Percentiles rank a stretch among this genome's conserved stretches.
Conservation (phyloP, 768 basidiomycete genomes). For the Ramaria rubella region DNA sequence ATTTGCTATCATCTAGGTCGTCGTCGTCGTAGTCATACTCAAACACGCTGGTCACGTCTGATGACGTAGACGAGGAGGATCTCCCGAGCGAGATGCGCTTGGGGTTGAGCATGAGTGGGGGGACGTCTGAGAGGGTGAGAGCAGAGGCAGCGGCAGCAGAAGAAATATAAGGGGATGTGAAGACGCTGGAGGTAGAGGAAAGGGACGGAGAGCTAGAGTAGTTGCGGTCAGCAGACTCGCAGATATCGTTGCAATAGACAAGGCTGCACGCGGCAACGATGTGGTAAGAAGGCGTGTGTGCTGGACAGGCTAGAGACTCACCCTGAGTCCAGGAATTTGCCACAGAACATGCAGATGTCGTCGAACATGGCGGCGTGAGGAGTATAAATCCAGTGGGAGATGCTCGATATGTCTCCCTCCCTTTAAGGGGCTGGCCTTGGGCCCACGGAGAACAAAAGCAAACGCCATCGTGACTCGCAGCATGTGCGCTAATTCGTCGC, state of each 20-base stretch:
- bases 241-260: conserved; percentile 67
- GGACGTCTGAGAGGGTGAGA: conserved; percentile 33
- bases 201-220: conserved; percentile 38
- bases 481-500: too few species aligned
- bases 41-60: conserved; percentile 50
- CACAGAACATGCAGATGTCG: conserved; percentile 71
- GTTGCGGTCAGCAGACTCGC: conserved; percentile 57
- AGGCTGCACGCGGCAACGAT: conserved; percentile 35
- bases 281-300: conserved; percentile 21
- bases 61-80: conserved; percentile 51
- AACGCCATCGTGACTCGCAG: background rate
- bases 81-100: conserved; percentile 44
- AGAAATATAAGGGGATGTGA: conserved; percentile 59
- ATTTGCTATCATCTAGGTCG: conserved; percentile 21
- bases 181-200: conserved; percentile 53
- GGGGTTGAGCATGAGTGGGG: conserved; percentile 6
- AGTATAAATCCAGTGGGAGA: conserved; percentile 4
- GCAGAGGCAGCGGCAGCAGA: conserved; percentile 35
- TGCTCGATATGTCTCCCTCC: too few species aligned
- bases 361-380: conserved; percentile 53
- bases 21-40: conserved; percentile 62
- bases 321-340: conserved; percentile 57
- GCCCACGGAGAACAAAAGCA: background rate
- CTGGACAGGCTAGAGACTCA: conserved; percentile 19
- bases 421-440: too few species aligned